Evolutionary conservation across 2,329 filamentous ascomycete species (phyloP).

Genomic region (Metarhizium anisopliae): DNA sequence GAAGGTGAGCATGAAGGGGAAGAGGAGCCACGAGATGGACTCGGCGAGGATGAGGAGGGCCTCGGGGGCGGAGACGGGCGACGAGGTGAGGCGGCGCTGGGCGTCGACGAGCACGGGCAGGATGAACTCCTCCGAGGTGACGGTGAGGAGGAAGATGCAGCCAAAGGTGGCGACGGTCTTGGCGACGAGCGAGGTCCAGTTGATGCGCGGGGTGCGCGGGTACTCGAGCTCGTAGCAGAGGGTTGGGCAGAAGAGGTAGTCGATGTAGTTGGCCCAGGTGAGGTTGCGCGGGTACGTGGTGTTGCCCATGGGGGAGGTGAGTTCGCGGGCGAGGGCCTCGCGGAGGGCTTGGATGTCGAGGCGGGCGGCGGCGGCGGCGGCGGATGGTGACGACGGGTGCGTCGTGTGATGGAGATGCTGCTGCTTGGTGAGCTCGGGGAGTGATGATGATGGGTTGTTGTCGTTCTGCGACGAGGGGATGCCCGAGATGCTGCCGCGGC

Average conservation of each 20-base stretch:
- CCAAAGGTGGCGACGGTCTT: constrained; percentile 89
- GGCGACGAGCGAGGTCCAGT: constrained; percentile 72
- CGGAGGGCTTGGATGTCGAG: constrained; percentile 59
- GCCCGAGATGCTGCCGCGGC: constrained; percentile 30
- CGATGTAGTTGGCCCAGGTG: constrained; percentile 69
- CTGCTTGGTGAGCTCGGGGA: too few relatives aligned
- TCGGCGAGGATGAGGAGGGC: constrained; percentile 74
- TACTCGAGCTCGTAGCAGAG: constrained; percentile 98
- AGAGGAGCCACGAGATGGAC: constrained; percentile 82
- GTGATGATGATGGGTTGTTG: neutral
- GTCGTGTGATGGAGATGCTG: neutral
- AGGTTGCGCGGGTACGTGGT: constrained; percentile 88
- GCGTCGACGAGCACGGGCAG: constrained; percentile 78
- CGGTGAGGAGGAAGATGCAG: constrained; percentile 88
- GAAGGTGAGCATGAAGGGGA: constrained; percentile 96
- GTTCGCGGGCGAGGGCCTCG: constrained; percentile 79
- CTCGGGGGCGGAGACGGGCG: constrained; percentile 44
- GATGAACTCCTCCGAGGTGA: constrained; percentile 92
- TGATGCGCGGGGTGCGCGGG: constrained; percentile 64
- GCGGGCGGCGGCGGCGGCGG: neutral
- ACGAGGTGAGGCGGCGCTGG: constrained; percentile 38
- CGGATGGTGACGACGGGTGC: constrained; percentile 7
- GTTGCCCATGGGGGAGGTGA: constrained; percentile 83
- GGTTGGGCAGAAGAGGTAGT: constrained; percentile 87
- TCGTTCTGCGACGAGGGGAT: constrained; percentile 16